Conservation (phyloP, 2,329 filamentous ascomycete genomes). For the Mariannaea elegans region DNA sequence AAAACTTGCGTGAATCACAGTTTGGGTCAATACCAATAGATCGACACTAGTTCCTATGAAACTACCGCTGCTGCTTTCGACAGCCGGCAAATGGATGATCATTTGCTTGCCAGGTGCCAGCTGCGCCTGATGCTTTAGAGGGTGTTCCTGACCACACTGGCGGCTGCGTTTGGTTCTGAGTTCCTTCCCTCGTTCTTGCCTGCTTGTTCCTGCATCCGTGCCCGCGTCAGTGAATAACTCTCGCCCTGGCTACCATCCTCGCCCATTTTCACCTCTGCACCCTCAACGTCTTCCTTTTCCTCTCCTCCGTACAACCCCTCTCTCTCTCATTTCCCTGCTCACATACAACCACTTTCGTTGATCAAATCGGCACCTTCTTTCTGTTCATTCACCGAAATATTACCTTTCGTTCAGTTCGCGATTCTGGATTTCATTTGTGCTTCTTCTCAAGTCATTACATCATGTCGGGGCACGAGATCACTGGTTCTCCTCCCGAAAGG, state of each 20-base stretch:
- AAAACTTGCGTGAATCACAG: too few species aligned
- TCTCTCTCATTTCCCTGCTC: slow-evolving; percentile 26
- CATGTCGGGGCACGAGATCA: slow-evolving; percentile 45
- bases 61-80: not conserved
- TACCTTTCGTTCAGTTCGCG: slow-evolving; percentile 19
- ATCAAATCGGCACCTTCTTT: slow-evolving; percentile 41
- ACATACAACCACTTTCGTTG: slow-evolving; percentile 40
- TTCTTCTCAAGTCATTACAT: not conserved
- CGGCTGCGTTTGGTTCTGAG: slow-evolving; percentile 23
- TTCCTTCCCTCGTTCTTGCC: slow-evolving; percentile 36
- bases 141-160: slow-evolving; percentile 28
- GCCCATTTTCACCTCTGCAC: slow-evolving; percentile 21
- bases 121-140: slow-evolving; percentile 13
- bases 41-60: too few species aligned
- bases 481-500: slow-evolving; percentile 41
- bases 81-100: not conserved
- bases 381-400: slow-evolving; percentile 40
- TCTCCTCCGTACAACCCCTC: slow-evolving; percentile 28
- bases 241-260: slow-evolving; percentile 25
- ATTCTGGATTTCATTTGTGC: slow-evolving; percentile 14
- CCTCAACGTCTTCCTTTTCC: slow-evolving; percentile 22
- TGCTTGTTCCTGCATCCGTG: slow-evolving; percentile 31
- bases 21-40: too few species aligned
- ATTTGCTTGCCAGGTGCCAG: slow-evolving; percentile 24
- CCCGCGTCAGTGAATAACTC: slow-evolving; percentile 41